These are phyloP conservation scores for Leccinum rimulosum DNA, from an alignment of 768 basidiomycete genomes.

Conservation along the genomic window DNA sequence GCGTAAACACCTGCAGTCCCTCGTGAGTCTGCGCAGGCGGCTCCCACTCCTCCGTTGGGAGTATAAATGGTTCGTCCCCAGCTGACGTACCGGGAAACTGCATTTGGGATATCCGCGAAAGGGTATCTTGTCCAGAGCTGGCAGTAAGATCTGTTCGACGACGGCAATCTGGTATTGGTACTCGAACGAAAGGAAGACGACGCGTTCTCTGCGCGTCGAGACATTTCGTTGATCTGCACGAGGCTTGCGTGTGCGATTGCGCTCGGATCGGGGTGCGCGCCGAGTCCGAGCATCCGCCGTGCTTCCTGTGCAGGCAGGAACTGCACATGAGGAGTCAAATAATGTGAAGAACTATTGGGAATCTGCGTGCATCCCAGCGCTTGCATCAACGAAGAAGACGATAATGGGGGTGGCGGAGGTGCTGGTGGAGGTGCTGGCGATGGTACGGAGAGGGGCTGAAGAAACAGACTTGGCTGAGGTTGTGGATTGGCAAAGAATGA, in stretches of 20 bases:
- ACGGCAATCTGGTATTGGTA: slow-evolving; percentile 15
- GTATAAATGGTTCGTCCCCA: slow-evolving; percentile 29
- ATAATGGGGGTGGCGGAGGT: background rate
- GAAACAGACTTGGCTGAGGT: slow-evolving; percentile 31
- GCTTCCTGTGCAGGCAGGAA: slow-evolving; percentile 60
- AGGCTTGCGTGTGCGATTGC: slow-evolving; percentile 63
- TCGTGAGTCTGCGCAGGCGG: slow-evolving; percentile 44
- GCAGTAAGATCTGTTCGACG: slow-evolving; percentile 16
- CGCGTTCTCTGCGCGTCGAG: slow-evolving; percentile 52
- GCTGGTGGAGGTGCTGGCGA: slow-evolving; percentile 18
- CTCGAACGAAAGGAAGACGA: slow-evolving; percentile 26
- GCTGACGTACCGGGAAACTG: slow-evolving; percentile 35
- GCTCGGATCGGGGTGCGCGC: slow-evolving; percentile 47
- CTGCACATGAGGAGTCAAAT: slow-evolving; percentile 19
- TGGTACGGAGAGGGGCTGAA: slow-evolving; percentile 18
- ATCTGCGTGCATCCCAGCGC: slow-evolving; percentile 19
- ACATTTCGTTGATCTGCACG: slow-evolving; percentile 77
- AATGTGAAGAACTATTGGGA: slow-evolving; percentile 4
- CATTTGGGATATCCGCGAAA: slow-evolving; percentile 47
- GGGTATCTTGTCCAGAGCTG: slow-evolving; percentile 39
- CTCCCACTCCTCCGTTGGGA: slow-evolving; percentile 27
- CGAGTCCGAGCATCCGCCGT: slow-evolving; percentile 45
- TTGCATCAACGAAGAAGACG: slow-evolving; percentile 27
- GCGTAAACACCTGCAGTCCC: slow-evolving; percentile 76
- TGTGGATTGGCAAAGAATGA: slow-evolving; percentile 21